Evolutionary conservation across 1,139 yeast genomes (phyloP), one percentile per base, ranked within the genome.

Genomic region (Lodderomyces orthopsilosis): DNA sequence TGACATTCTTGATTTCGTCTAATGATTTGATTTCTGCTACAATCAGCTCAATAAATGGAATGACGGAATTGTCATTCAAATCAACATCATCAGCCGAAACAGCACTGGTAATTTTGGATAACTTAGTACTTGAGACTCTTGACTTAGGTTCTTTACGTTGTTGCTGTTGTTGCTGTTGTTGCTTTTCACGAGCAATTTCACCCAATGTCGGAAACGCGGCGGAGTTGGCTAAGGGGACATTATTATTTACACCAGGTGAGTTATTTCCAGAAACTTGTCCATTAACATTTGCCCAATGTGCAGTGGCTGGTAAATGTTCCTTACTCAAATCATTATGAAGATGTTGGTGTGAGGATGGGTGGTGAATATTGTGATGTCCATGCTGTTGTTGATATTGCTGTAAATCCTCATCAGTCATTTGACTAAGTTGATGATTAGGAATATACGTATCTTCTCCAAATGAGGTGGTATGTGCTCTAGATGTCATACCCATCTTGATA

Each of bases 141-240:
- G 24, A 36, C 30, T 37, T 43, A 35, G 27, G 28, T 48, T 61
- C 67, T 56, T 61, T 62, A 30, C 55, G 56, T 42, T 59, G 66
- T 40, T 59, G 65, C 32, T 27, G 32, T 27, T 27, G 32, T 13
- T 24, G 27, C 10, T 24, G 32, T 48, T 68, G 69, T 49, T 68
- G 67, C 46, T 66, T 70, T 40, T 77, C 68, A 45, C 71, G 68
- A 44, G 78, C 66, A 2, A 83, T 76, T 57, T 84, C 91, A 6
- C 85, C 85, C 51, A 85, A 68, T 0, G 91, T 79, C 32, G 93
- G 93, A 73, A 85, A 83, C 4, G 88, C 82, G 2, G 83, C 75
- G 5, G 80, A 63, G 52, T 79, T 77, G 3, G 79, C 69, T 51
- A 75, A 60, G 12, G 70, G 63, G 35, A 66, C 63, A 40, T 70